Evolutionary conservation across 1,139 yeast species (phyloP).

Genomic region (Yamadazyma sp.): DNA sequence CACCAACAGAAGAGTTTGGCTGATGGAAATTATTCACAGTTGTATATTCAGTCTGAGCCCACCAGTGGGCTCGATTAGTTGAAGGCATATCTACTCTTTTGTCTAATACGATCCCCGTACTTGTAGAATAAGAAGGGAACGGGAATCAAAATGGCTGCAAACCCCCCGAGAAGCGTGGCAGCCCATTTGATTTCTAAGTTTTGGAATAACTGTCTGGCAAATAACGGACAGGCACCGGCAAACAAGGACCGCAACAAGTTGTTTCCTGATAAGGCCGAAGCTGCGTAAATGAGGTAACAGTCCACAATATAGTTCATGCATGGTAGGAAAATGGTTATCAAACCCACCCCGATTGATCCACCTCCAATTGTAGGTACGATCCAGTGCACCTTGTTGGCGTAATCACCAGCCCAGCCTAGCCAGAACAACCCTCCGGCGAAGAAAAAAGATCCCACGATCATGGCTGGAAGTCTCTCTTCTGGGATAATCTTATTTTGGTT

Average conservation of each 20-base stretch:
- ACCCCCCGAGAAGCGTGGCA: constrained; percentile 67
- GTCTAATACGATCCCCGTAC: constrained; percentile 62
- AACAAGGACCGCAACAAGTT: constrained; percentile 65
- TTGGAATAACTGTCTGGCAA: constrained; percentile 65
- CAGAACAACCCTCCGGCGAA: constrained; percentile 79
- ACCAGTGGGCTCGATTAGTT: too few relatives aligned
- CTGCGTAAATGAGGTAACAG: constrained; percentile 72
- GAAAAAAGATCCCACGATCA: constrained; percentile 63
- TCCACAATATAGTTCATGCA: constrained; percentile 78
- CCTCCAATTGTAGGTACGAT: constrained; percentile 77
- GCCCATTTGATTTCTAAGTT: constrained; percentile 81
- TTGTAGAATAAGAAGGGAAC: constrained; percentile 68
- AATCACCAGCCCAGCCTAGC: constrained; percentile 83
- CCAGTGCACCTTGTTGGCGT: constrained; percentile 67
- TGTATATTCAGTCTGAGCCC: too few relatives aligned
- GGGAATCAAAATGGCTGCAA: constrained; percentile 61
- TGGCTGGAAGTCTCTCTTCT: constrained; percentile 72
- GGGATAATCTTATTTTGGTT: constrained; percentile 65
- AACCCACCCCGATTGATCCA: constrained; percentile 67
- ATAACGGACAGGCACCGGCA: constrained; percentile 50
- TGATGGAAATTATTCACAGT: too few relatives aligned
- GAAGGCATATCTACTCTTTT: constrained; percentile 44
- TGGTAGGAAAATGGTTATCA: constrained; percentile 71
- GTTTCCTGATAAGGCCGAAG: constrained; percentile 89
- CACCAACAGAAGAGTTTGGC: too few relatives aligned